Base-by-base conservation (phyloP, 345 rosid species). In the Melastoma malabathricum region DNA sequence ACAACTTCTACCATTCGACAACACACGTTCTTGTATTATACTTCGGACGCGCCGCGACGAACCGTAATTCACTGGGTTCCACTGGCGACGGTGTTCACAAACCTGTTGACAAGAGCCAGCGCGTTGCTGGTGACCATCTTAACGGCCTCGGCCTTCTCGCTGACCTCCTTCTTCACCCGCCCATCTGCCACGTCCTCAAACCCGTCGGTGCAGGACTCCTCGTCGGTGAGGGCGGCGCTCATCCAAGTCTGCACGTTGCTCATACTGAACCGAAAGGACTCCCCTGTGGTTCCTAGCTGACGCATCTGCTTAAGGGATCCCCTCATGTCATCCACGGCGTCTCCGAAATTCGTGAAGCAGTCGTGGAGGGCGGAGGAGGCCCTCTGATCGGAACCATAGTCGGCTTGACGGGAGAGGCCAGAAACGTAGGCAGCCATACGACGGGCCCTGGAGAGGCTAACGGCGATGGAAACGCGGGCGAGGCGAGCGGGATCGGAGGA, bases 191-290 rank as follows among this genome's bases (percentile, higher is more conserved):
- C 69, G 48, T 71, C 89, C 45, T 68, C 80, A 18, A 89, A 75
- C 48, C 97, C 97, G 47, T 89, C 97, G 44, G 78, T 74, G 39
- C 97, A 89, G 19, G 89, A 85, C 51, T 89, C 94, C 73, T 81
- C 78, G 56, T 89, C 78, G 19, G 93, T 86, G 68, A 89, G 51
- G 7, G 95, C 89, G 0, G 97, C 86, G 70, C 97, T 89, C 79
- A 89, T 84, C 97, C 97, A 89, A 47, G 93, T 89, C 68, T 83
- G 73, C 25, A 89, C 94, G 64, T 89, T 89, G 45, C 87, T 79
- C 79, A 89, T 74, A 61, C 70, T 79, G 65, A 84, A 89, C 72
- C 74, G 59, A 54, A 84, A 80, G 47, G 73, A 52, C 59, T 74
- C 73, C 18, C 67, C 59, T 18, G 75, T 62, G 1, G 64, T 39